Base-by-base conservation (phyloP, 768 basidiomycete genomes). In the Xerocomellus chrysenteron region DNA sequence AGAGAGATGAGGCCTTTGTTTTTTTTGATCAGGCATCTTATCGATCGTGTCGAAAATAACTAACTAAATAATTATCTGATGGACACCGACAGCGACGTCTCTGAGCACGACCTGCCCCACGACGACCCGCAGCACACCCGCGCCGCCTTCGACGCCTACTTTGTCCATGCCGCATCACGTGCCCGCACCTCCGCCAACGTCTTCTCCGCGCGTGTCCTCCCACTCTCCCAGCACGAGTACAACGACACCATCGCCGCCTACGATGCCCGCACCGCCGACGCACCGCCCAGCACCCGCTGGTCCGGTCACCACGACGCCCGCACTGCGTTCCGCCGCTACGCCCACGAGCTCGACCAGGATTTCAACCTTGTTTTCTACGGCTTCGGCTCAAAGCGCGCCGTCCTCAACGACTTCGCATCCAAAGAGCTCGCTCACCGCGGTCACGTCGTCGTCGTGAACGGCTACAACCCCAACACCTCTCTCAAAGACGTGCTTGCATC, bases 351-450 rank as follows among this genome's bases (percentile, higher is more conserved):
- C 26, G 75, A 77, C 2, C 82, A 87, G 67, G 94, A 93, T 1
- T 98, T 94, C 78, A 94, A 92, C 70, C 74, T 98, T 43, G 72
- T 95, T 19, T 86, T 92, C 70, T 92, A 93, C 65, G 96, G 96
- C 1, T 83, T 85, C 64, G 96, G 96, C 6, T 95, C 92, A 19
- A 99, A 99, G 69, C 80, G 92, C 53, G 69, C 67, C 17, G 61
- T 88, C 10, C 75, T 99, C 33, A 91, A 96, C 67, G 75, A 82
- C 21, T 91, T 97, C 54, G 92, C 88, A 2, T 75, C 68, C 5
- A 74, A 79, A 0, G 67, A 74, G 21, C 83, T 90, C 58, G 72
- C 81, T 8, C 81, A 76, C 51, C 70, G 67, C 1, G 92, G 93
- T 0, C 81, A 91, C 58, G 87, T 92, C 43, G 81, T 92, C 52